phyloP scores from a whole-genome alignment of 2,329 filamentous ascomycete genomes.

The Dactylellina cionopaga region DNA sequence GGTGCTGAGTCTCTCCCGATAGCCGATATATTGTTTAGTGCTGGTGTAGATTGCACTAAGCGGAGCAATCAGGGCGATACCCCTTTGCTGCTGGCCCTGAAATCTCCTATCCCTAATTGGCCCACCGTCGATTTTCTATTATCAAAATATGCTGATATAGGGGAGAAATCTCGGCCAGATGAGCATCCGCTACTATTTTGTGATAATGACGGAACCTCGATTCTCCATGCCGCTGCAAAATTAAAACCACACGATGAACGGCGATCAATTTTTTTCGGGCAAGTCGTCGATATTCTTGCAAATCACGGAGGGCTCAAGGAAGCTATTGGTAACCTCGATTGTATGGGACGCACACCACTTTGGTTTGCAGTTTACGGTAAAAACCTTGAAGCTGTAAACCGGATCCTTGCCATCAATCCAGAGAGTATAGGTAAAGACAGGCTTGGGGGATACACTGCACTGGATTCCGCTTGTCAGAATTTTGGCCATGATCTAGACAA shows the following conservation, averaged over 20 bases:
- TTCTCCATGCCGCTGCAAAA: no score
- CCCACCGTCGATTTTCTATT: not conserved
- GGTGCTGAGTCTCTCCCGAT: not conserved
- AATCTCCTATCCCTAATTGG: not conserved
- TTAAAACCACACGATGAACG: no score
- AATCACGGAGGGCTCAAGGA: no score
- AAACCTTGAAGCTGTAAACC: not conserved
- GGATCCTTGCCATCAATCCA: not conserved
- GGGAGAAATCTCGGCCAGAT: not conserved
- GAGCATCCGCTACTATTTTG: not conserved
- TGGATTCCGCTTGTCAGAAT: not conserved
- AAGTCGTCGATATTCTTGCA: no score
- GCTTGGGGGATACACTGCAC: not conserved
- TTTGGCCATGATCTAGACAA: not conserved
- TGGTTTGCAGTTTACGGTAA: no score
- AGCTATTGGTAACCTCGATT: no score
- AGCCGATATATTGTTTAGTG: not conserved
- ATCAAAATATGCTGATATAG: not conserved
- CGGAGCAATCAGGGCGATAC: not conserved
- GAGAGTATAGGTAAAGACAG: not conserved
- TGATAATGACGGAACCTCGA: not conserved
- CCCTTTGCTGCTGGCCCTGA: not conserved
- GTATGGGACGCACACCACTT: no score
- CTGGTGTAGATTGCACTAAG: constrained; percentile 3
- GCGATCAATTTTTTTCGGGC: no score